Percentiles rank a stretch among this genome's conserved stretches.
Conservation (phyloP, 2,329 filamentous ascomycete species). For the Fusarium dimerum region DNA sequence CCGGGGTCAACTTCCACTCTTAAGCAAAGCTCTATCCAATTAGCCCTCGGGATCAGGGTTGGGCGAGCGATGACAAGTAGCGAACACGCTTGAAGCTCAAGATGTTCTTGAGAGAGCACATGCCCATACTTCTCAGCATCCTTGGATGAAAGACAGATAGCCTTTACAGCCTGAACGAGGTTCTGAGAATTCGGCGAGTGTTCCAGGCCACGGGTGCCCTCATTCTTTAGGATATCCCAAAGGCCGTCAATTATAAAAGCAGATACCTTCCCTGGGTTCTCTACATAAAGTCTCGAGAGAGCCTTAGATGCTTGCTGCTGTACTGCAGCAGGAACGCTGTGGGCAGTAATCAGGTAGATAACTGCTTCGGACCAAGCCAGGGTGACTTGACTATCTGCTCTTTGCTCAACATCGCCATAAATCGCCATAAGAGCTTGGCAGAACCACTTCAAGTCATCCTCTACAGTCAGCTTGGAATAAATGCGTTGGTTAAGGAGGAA, state of each 20-base stretch:
- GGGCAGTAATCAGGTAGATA: slow-evolving; percentile 73
- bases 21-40: slow-evolving; percentile 89
- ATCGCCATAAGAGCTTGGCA: slow-evolving; percentile 68
- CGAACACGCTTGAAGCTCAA: slow-evolving; percentile 73
- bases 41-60: slow-evolving; percentile 73
- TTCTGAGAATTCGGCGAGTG: slow-evolving; percentile 66
- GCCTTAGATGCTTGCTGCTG: slow-evolving; percentile 63
- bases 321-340: slow-evolving; percentile 59
- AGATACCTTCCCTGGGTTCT: slow-evolving; percentile 59
- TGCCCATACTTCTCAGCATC: slow-evolving; percentile 46
- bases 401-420: slow-evolving; percentile 54
- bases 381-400: slow-evolving; percentile 50
- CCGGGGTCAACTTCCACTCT: slow-evolving; percentile 82
- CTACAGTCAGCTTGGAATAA: slow-evolving; percentile 74
- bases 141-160: slow-evolving; percentile 63
- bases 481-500: slow-evolving; percentile 83
- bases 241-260: slow-evolving; percentile 69
- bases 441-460: slow-evolving; percentile 80
- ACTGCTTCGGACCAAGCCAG: slow-evolving; percentile 81
- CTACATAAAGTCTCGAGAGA: slow-evolving; percentile 66
- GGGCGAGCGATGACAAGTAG: slow-evolving; percentile 77
- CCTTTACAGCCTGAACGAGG: slow-evolving; percentile 61
- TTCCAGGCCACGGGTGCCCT: slow-evolving; percentile 76
- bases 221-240: slow-evolving; percentile 75
- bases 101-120: slow-evolving; percentile 45